Base-by-base conservation (phyloP, 108 stramenopile species). In the Seminavis robusta region DNA sequence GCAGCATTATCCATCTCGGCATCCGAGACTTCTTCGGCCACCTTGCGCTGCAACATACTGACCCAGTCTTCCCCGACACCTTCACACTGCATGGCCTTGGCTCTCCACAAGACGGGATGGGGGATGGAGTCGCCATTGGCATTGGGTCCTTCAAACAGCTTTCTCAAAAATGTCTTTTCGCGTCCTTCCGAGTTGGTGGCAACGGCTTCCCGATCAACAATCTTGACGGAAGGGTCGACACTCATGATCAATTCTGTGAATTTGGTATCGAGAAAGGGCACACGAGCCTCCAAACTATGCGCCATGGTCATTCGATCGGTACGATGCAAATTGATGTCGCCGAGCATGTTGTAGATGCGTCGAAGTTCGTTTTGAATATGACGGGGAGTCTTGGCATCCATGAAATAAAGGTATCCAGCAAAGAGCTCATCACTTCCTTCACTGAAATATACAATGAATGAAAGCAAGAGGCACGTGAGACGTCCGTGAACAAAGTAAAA, bases 21-120 rank as follows among this genome's bases (percentile, higher is more conserved):
- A 75, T 83, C 81, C 9, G 75, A 60, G 1, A 83, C 86, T 37
- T 78, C 57, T 30, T 65, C 48, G 4, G 86, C 67, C 10, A 88
- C 78, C n/a, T 67, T 61, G 8, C 69, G 43, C 62, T 88, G 86
- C 24, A 88, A 51, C n/a, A 76, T 80, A 16, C 77, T 67, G 30
- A 88, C 86, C 86, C 86, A 88, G 56, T 81, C 80, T 54, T 82
- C 80, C 24, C 86, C 86, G 20, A 88, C 86, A 46, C 86, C 86
- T 55, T 88, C 86, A 37, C 86, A 88, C 54, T 88, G 86, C 86
- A 88, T 88, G 11, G 86, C 86, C 77, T 88, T 88, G 28, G 86
- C 80, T 32, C 86, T 56, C 86, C 86, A 88, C 24, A 88, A 49
- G 4, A 88, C 74, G 4, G 81, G 78, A 9, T 26, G 49, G 9